phyloP scores from a whole-genome alignment of 257 asterid species.

The Knoxia roxburghii region DNA sequence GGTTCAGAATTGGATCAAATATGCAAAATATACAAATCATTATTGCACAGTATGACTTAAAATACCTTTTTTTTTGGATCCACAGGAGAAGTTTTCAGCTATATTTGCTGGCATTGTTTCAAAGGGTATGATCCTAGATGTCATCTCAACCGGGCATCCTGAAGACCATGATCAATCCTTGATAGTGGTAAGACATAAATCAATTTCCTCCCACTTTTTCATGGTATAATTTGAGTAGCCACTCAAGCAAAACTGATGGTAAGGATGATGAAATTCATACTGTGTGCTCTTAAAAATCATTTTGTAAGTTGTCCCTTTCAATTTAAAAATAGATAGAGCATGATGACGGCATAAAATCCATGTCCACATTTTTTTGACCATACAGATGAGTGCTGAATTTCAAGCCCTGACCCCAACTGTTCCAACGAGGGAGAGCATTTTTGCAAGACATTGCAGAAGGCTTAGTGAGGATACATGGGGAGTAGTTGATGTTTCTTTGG shows the following conservation, averaged over 20 bases:
- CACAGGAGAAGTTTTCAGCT: slow-evolving; percentile 40
- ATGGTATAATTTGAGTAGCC: too few species aligned
- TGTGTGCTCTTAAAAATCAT: too few species aligned
- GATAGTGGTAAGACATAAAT: slow-evolving; percentile 32
- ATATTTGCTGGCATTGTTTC: slow-evolving; percentile 40
- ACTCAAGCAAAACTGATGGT: too few species aligned
- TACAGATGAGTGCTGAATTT: slow-evolving; percentile 46
- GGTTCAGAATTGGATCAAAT: too few species aligned
- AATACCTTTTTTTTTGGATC: neutral
- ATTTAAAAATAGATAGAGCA: too few species aligned
- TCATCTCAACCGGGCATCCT: slow-evolving; percentile 27
- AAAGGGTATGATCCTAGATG: slow-evolving; percentile 24
- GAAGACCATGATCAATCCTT: slow-evolving; percentile 28
- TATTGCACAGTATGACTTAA: neutral
- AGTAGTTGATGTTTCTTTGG: slow-evolving; percentile 50
- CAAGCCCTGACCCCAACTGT: slow-evolving; percentile 45
- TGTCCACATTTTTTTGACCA: neutral
- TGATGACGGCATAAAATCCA: too few species aligned
- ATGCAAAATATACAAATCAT: too few species aligned
- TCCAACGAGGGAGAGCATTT: slow-evolving; percentile 41
- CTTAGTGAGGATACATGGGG: slow-evolving; percentile 40
- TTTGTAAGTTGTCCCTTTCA: too few species aligned
- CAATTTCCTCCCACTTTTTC: too few species aligned
- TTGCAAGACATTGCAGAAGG: slow-evolving; percentile 33
- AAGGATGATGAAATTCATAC: too few species aligned